Base-by-base conservation (phyloP, 371 early-diverging fungal species). In the Mucor plumbeus region DNA sequence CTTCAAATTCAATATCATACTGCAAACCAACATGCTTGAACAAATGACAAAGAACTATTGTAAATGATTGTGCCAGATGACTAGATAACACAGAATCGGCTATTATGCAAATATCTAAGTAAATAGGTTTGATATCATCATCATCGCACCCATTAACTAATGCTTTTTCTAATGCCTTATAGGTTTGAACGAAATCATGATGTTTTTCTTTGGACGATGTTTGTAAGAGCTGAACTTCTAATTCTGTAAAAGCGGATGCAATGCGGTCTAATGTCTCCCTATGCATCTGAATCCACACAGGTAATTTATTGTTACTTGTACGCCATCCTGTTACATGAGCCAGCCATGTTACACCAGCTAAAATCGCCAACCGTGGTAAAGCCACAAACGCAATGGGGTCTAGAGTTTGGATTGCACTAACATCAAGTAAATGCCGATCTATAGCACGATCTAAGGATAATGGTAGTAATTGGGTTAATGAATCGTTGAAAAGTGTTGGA, bases 271-370 rank as follows among this genome's bases (percentile, higher is more conserved):
- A 8, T 0, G 62, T 40, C 35, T 57, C 40, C 7, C 14, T 26
- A 35, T 65, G 70, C 33, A 43, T 15, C 14, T 39, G 19, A 17
- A 70, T 48, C 70, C 70, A 70, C 4, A 61, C 40, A 31, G 70
- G 70, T 15, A 65, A 50, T 10, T 21, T 34, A 40, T 17, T 6
- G 34, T 55, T 17, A 5, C 33, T 31, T 11, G 19, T 48, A 38
- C 70, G 48, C 76, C 76, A 76, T 7, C 59, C 63, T 26, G 71
- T 68, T 10, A 67, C 31, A 50, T 70, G 68, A n/a, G 65, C 35
- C 17, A 76, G 40, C 71, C 73, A 73, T 9, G 73, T 70, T 40
- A 70, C 58, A 33, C 76, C 76, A 13, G 76, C 73, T 34, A 76
- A 47, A 11, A 76, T 15, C n/a, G 76, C 60, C 6, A 76, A 31